Base-by-base conservation (phyloP, 495 filamentous ascomycete genomes). In the Penicillium nucicola region DNA sequence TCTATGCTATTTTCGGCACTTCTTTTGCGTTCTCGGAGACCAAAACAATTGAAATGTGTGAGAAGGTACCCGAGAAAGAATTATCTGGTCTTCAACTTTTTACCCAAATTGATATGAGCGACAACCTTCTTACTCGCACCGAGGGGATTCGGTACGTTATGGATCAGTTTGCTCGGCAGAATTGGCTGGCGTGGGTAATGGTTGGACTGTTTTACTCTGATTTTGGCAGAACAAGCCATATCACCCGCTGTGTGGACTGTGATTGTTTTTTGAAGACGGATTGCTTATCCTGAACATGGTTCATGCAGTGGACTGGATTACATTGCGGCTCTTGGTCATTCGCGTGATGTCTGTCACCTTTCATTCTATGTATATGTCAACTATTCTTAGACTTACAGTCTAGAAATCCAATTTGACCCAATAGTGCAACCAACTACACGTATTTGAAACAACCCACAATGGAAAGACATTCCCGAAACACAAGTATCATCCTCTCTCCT, bases 1-100 rank as follows among this genome's bases (percentile, higher is more conserved):
- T 62, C 2, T 62, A 41, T 42, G 41, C 31, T 13, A 8, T 58
- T 0, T 30, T 58, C 4, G 58, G 58, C 13, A 52, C 45, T 0
- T 52, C 50, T 1, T 62, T 49, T 23, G 22, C 34, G 17, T 62
- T 62, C 36, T 13, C 30, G 10, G 51, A 62, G 11, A 32, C 13
- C 1, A 52, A 47, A 23, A 62, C 55, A 13, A 22, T 22, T 12
- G 19, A 18, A 3, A 40, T 40, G 37, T 40, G 22, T 40, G 5
- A n/a, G 17, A 8, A 40, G 4, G 2, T 40, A 11, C 22, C 37
- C 3, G 37, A 40, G 10, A 23, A 40, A 11, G 37, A 40, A 0
- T 3, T 12, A 3, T 13, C 22, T 6, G 17, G 10, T 12, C 17
- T 40, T 8, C 37, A 40, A 10, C n/a, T 40, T 4, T 40, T 40